Evolutionary conservation across 768 basidiomycete genomes (phyloP), one percentile per base, ranked within the genome.

Genomic region (Agrocybe pediades): DNA sequence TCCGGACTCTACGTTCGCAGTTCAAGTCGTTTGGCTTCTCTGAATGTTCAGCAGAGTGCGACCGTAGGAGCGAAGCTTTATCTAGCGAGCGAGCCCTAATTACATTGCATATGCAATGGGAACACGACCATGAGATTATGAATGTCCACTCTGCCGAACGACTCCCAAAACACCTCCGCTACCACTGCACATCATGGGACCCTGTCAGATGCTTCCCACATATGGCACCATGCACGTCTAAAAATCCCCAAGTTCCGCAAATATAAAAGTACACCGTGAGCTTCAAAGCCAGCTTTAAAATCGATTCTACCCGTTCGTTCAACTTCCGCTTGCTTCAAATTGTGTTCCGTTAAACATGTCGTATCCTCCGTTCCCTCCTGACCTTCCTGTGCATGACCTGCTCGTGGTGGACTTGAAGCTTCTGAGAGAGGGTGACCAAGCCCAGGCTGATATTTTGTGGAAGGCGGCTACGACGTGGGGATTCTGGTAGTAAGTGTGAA

Each of bases 401-500:
- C 69, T 81, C n/a, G 65, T 82, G 33, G 68, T 85, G 30, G 81
- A 84, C 68, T 83, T 77, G 53, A 58, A 66, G 9, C 70, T 79
- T 5, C 62, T 85, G 29, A 67, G 71, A 46, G 70, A 69, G 1
- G 68, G 76, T 0, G 71, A 81, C 46, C 43, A 61, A 11, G 27
- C 49, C 3, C 81, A 84, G 62, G 69, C 75, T 11, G 70, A 78
- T 27, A 68, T 65, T 41, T 74, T 86, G 1, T 84, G 79, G 78
- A 60, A 72, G 30, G 82, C 82, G 0, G 79, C 74, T 7, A 83
- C 78, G 0, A 69, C 74, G 24, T 72, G 81, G 16, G 83, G 83
- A 2, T 85, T 86, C 65, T 86, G 82, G 80, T 84, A 84, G 80
- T 82, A 59, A 62, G 81, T 76, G 50, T 26, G 24, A 0, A 2